These are phyloP conservation scores for Coriolopsis trogii DNA, from an alignment of 1,284 basidiomycete species.

Conservation along the genomic window DNA sequence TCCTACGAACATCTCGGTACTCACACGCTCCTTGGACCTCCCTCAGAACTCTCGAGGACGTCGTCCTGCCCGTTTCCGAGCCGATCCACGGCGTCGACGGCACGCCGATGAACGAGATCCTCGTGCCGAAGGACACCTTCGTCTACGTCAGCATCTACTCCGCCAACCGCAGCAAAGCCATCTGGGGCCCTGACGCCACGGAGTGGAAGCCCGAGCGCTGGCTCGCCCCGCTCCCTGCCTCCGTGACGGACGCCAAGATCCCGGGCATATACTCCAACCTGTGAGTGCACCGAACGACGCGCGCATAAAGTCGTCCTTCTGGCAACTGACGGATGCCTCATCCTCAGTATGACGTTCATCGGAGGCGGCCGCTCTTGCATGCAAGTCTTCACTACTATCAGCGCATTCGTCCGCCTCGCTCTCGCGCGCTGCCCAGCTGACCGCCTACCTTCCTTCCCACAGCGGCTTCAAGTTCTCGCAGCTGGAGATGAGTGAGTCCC, in stretches of 20 bases:
- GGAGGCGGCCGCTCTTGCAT: slow-evolving; percentile 19
- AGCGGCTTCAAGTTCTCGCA: slow-evolving; percentile 24
- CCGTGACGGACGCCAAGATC: slow-evolving; percentile 16
- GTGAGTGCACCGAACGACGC: too few species aligned
- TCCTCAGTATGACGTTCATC: slow-evolving; percentile 17
- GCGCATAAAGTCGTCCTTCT: too few species aligned
- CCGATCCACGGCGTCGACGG: slow-evolving; percentile 19
- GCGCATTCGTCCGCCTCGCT: too few species aligned
- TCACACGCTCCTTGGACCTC: neutral
- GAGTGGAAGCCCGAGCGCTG: slow-evolving; percentile 37
- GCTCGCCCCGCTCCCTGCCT: slow-evolving; percentile 22
- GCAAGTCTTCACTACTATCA: too few species aligned
- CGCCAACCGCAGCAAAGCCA: slow-evolving; percentile 27
- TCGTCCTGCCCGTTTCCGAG: slow-evolving; percentile 17
- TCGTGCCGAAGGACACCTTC: slow-evolving; percentile 16
- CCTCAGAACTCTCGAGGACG: slow-evolving; percentile 12
- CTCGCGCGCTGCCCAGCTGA: too few species aligned
- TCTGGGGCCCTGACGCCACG: slow-evolving; percentile 33
- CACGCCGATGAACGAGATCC: slow-evolving; percentile 18
- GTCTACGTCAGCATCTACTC: slow-evolving; percentile 18
- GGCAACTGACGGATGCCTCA: neutral
- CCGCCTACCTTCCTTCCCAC: neutral
- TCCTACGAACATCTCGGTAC: neutral
- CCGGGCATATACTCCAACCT: slow-evolving; percentile 31
- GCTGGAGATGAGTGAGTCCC: slow-evolving; percentile 19